Evolutionary conservation across 2,329 filamentous ascomycete species (phyloP), one percentile per base, ranked within the genome.

Genomic region (Neofusicoccum ribis): DNA sequence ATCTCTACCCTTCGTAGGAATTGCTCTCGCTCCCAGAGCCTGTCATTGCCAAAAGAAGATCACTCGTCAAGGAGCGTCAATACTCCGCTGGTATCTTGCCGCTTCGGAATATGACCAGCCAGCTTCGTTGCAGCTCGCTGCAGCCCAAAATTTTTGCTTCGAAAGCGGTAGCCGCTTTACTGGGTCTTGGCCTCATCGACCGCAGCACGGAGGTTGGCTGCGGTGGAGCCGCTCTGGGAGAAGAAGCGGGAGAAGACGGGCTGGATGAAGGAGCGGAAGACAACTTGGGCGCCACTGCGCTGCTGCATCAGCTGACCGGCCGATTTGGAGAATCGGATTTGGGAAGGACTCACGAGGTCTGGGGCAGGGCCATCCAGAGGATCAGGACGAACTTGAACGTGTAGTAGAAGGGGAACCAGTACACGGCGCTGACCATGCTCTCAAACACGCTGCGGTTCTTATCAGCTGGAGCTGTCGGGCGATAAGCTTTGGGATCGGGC

Each of bases 351-450:
- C 89, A 97, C 94, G 85, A 85, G 85, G 96, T 97, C 80, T 91
- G 87, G 79, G 95, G 95, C 75, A 99, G 92, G 73, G 94, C 89
- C 83, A 99, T 93, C 95, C 95, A 99, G 79, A 99, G 89, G 74
- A 98, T 86, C 79, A 98, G 91, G 77, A 96, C 84, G 78, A 99
- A 97, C 88, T 99, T 99, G 91, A 99, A 98, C 78, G 93, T 94
- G 83, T 92, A 99, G 90, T 99, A 99, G 85, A 99, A 99, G 77
- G 95, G 91, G 85, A 96, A 92, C 91, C 91, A 96, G 86, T 95
- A 95, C 69, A 94, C 91, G 69, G 92, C 90, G 81, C 86, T 93
- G 75, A 96, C 82, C 68, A 91, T 85, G 79, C 90, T 93, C 86
- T 96, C 92, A 72, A 92, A 77, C 58, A 95, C 90, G 68, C 85